phyloP scores from a whole-genome alignment of 148 eudicot genomes.

The Chenopodium album region DNA sequence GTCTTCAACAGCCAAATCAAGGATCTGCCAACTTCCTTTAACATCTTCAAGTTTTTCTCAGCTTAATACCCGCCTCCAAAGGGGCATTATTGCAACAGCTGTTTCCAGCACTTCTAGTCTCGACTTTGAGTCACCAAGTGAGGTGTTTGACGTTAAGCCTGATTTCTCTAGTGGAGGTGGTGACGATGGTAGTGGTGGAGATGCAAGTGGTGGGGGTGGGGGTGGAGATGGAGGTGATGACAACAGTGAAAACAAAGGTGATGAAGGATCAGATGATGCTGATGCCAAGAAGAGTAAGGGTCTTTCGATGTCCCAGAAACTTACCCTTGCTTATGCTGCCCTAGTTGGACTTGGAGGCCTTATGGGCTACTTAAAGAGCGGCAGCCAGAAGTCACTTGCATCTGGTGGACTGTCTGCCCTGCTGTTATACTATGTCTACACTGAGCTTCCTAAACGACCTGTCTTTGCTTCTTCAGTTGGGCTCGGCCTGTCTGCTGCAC shows the following conservation, averaged over 20 bases:
- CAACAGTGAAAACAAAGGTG: slow-evolving; percentile 25
- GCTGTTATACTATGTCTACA: slow-evolving; percentile 52
- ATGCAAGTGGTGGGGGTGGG: slow-evolving; percentile 34
- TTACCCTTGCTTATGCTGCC: slow-evolving; percentile 79
- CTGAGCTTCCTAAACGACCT: slow-evolving; percentile 72
- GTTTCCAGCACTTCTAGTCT: slow-evolving; percentile 36
- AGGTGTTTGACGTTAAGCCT: slow-evolving; percentile 30
- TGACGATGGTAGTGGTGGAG: slow-evolving; percentile 28
- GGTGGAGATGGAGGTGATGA: slow-evolving; percentile 48
- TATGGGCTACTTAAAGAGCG: slow-evolving; percentile 77
- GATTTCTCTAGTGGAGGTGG: slow-evolving; percentile 53
- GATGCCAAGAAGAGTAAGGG: slow-evolving; percentile 42
- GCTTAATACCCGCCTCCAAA: slow-evolving; percentile 5
- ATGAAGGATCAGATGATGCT: slow-evolving; percentile 41
- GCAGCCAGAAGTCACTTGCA: slow-evolving; percentile 69
- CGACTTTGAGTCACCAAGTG: slow-evolving; percentile 19
- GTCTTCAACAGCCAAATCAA: slow-evolving; percentile 17
- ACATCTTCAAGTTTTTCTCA: slow-evolving; percentile 9
- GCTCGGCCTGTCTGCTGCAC: slow-evolving; percentile 77
- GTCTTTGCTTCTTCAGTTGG: slow-evolving; percentile 78
- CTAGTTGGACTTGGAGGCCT: slow-evolving; percentile 80
- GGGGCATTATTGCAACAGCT: slow-evolving; percentile 21
- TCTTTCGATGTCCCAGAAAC: slow-evolving; percentile 82
- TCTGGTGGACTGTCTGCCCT: slow-evolving; percentile 77
- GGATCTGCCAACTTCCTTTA: slow-evolving; percentile 9